Base-by-base conservation (phyloP, 2,329 filamentous ascomycete species). In the Pochonia chlamydosporia region DNA sequence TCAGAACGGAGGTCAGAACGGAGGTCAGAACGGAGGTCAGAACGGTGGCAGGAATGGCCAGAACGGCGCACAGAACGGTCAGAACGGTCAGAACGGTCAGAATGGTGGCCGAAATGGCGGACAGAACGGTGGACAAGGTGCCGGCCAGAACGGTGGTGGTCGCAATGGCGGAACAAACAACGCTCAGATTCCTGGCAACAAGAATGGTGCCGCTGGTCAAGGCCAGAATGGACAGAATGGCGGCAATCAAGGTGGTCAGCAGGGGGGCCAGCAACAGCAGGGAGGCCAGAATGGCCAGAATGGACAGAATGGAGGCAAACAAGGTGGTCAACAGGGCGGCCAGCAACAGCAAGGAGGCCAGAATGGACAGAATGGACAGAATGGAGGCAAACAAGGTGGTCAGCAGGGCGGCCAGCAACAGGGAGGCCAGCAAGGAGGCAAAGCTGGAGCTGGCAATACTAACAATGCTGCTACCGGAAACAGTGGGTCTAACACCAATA, bases 121-220 rank as follows among this genome's bases (percentile, higher is more conserved):
- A n/a, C n/a, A n/a, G n/a, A n/a, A n/a, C n/a, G n/a, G n/a, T n/a
- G n/a, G n/a, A n/a, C n/a, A n/a, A n/a, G n/a, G n/a, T n/a, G n/a
- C n/a, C 36, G 49, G 50, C 14, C 48, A 47, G 1, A 53, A 50
- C 26, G 49, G 47, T n/a, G 49, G 47, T 28, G 48, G 54, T 26
- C 52, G 53, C 35, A 45, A 44, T 13, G 10, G 44, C 43, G 21
- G 52, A 56, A 48, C 49, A 16, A 30, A 23, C 35, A 45, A 50
- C 37, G 52, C 40, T 11, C 50, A 57, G 9, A 41, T 49, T 33
- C 45, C 37, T 23, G 46, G 44, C 9, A 49, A 41, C 46, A 45
- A 49, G 26, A 35, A 50, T 14, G 31, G 31, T 1, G 6, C 13
- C 10, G 14, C 10, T 6, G 16, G 16, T n/a, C 31, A 33, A 14